These are phyloP conservation scores for Eimeria necatrix DNA, from an alignment of 169 alveolate genomes.

Conservation along the genomic window DNA sequence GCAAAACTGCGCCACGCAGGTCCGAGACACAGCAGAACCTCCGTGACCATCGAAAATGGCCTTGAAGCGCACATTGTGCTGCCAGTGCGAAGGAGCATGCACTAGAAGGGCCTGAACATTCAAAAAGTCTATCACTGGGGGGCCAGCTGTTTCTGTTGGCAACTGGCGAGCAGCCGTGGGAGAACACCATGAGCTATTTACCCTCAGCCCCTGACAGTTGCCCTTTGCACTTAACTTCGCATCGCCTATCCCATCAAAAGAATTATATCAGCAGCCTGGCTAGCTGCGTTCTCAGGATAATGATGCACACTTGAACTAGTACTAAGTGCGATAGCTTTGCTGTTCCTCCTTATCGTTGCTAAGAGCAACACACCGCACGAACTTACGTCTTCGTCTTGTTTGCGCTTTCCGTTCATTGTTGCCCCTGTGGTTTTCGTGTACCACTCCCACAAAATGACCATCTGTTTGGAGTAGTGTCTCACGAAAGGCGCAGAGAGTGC, in stretches of 20 bases:
- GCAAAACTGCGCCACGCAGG: constrained; percentile 48
- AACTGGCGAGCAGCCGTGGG: no score
- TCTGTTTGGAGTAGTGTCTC: constrained; percentile 36
- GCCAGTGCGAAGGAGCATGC: constrained; percentile 61
- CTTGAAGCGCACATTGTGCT: constrained; percentile 53
- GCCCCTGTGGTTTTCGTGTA: constrained; percentile 72
- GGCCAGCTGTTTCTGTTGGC: no score
- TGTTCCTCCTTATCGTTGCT: no score
- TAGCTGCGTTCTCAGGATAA: no score
- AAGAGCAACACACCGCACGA: no score
- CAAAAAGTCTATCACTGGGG: neutral
- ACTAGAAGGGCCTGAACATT: constrained; percentile 55
- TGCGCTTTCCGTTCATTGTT: constrained; percentile 65
- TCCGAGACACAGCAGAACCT: constrained; percentile 59
- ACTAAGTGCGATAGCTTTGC: no score
- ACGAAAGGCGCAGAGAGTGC: constrained; percentile 24
- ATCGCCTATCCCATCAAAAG: no score
- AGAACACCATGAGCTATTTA: no score
- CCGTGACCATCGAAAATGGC: constrained; percentile 79
- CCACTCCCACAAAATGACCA: constrained; percentile 67
- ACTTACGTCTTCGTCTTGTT: constrained; percentile 67
- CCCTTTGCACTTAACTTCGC: no score
- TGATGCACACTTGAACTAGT: no score
- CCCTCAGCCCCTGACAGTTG: no score
- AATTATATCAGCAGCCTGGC: no score